Conservation (phyloP, 192 early-diverging fungal genomes). For the Mortierella alpina region DNA sequence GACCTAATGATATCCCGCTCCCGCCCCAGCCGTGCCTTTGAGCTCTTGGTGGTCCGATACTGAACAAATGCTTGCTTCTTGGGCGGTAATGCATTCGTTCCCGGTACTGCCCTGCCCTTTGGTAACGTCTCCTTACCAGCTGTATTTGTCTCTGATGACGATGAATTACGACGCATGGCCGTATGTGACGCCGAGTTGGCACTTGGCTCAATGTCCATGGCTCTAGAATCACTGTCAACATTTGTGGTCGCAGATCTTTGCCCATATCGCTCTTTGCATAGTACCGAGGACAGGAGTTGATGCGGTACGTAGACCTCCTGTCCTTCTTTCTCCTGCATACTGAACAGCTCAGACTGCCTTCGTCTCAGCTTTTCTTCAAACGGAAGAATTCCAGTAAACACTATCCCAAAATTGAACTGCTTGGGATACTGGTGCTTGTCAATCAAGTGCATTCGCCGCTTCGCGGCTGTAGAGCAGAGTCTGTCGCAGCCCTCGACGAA, state of each 20-base stretch:
- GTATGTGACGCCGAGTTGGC: neutral
- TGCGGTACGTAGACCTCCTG: neutral
- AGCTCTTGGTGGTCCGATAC: conserved; percentile 5
- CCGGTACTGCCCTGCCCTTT: too few species aligned
- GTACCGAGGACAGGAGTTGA: neutral
- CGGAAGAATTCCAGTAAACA: conserved; percentile 52
- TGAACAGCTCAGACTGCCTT: conserved; percentile 15
- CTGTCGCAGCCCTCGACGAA: conserved; percentile 62
- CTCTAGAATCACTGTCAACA: neutral
- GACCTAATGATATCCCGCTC: too few species aligned
- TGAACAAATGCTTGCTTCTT: conserved; percentile 24
- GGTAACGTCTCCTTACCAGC: neutral
- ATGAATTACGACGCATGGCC: neutral
- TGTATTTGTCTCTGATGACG: neutral
- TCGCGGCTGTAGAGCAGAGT: conserved; percentile 47
- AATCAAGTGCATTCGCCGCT: conserved; percentile 61
- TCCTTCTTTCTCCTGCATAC: conserved; percentile 1
- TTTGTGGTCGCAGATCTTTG: neutral
- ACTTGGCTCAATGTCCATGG: conserved; percentile 19
- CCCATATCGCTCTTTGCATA: neutral
- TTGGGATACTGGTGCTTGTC: conserved; percentile 65
- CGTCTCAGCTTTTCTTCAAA: conserved; percentile 30
- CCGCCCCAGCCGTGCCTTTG: too few species aligned
- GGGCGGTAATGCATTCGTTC: neutral
- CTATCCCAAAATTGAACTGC: conserved; percentile 61